Base-by-base conservation (phyloP, 495 filamentous ascomycete genomes). In the Bathelium albidoporum region DNA sequence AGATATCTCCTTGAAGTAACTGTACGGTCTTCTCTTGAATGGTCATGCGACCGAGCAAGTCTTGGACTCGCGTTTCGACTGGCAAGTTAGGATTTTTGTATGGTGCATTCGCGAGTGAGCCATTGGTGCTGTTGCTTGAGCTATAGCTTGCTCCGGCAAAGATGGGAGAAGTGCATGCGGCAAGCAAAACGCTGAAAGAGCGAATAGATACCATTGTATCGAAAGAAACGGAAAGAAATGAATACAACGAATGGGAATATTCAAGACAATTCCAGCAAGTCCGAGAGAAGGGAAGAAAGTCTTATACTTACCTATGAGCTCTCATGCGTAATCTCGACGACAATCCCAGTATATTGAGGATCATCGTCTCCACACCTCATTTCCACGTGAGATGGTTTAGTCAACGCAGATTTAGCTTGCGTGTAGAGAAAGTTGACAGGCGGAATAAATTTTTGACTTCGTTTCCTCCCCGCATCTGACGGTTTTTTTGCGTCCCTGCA, bases 11-110 rank as follows among this genome's bases (percentile, higher is more conserved):
- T 80, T 69, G 71, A 31, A 72, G 68, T 63, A 89, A 76, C 70
- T 89, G 87, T 2, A 82, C 76, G 55, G 82, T 79, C 71, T 89
- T 89, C 59, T 89, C 87, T 68, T 85, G 78, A 44, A 86, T 78
- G 0, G 83, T 89, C 87, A 90, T 89, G 26, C 84, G 77, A 1
- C 80, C 79, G 62, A 90, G 66, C 26, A 90, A 75, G 71, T 89
- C 86, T 10, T 78, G 71, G 9, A 90, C 81, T 45, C 87, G 77
- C 59, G 77, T 80, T 53, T 88, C 85, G 14, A 88, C 78, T 3
- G 80, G 67, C 0, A 82, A 82, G 22, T 73, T 74, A 0, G 87
- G 73, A 70, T 89, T 77, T 68, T 87, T 89, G 80, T 89, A 89
- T 7, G 61, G 65, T 18, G 69, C 69, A 62, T 63, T 63, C 9